phyloP scores from a whole-genome alignment of 2,329 filamentous ascomycete genomes.

The Botrytis byssoidea region DNA sequence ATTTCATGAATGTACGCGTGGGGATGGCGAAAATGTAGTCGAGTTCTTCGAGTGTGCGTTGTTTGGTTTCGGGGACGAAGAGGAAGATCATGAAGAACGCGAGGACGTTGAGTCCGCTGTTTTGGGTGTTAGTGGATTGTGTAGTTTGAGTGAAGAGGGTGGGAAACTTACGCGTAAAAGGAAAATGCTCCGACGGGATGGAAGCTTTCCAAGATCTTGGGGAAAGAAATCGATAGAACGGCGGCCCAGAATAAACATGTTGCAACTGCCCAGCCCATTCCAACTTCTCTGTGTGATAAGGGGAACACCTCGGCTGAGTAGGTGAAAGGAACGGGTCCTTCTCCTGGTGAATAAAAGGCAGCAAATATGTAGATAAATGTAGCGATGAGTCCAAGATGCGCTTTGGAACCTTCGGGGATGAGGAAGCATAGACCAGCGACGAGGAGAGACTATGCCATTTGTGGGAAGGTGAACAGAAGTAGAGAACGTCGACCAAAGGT shows the following conservation, averaged over 20 bases:
- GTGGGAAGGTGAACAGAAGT: conserved; percentile 63
- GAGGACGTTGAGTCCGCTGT: conserved; percentile 49
- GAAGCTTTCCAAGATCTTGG: conserved; percentile 29
- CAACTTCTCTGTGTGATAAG: conserved; percentile 60
- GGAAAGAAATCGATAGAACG: conserved; percentile 57
- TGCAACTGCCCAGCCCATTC: conserved; percentile 61
- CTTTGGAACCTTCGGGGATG: conserved; percentile 40
- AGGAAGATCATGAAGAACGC: conserved; percentile 56
- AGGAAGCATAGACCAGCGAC: conserved; percentile 58
- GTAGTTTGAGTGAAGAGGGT: neutral
- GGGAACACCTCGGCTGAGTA: conserved; percentile 64
- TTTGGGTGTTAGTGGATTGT: neutral
- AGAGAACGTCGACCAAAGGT: conserved; percentile 61
- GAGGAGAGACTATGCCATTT: conserved; percentile 64
- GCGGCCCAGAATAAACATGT: conserved; percentile 59
- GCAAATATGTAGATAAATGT: conserved; percentile 64
- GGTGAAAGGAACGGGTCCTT: conserved; percentile 60
- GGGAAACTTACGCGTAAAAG: conserved; percentile 45
- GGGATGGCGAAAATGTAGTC: conserved; percentile 50
- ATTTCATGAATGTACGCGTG: conserved; percentile 31
- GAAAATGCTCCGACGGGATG: conserved; percentile 47
- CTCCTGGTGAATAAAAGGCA: conserved; percentile 63
- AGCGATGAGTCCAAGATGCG: conserved; percentile 53
- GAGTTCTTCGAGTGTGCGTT: conserved; percentile 37
- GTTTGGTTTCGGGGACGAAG: conserved; percentile 59